Conservation (phyloP, 192 early-diverging fungal genomes). For the Rhizophagus clarus region DNA sequence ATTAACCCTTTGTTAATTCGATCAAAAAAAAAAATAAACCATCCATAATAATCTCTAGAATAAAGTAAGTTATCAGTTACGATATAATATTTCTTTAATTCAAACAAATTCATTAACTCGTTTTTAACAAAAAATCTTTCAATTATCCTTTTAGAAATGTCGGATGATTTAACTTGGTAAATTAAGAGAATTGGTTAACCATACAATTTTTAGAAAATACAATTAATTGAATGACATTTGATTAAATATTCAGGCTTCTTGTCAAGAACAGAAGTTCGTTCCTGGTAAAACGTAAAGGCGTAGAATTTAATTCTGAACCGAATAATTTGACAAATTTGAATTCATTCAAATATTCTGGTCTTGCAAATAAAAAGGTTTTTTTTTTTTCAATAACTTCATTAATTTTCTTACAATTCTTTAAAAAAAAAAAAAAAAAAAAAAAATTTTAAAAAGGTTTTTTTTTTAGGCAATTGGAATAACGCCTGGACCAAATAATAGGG, state of each 20-base stretch:
- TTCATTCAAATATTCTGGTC: slow-evolving; percentile 80
- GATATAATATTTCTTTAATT: no score
- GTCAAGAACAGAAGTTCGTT: slow-evolving; percentile 78
- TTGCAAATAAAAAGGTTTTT: slow-evolving; percentile 74
- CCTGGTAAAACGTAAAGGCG: slow-evolving; percentile 80
- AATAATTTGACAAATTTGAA: slow-evolving; percentile 79
- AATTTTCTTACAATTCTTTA: background rate
- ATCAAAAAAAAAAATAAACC: no score
- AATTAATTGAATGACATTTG: no score
- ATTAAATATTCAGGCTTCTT: slow-evolving; percentile 50
- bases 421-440: no score
- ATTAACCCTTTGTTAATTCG: no score
- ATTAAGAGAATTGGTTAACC: background rate
- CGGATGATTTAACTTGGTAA: background rate
- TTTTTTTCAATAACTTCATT: background rate
- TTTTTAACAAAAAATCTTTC: no score
- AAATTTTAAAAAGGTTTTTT: background rate
- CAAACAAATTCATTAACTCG: no score
- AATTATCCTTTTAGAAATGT: background rate
- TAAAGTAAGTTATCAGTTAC: no score
- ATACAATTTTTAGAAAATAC: no score
- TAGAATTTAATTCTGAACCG: slow-evolving; percentile 71
- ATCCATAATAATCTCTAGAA: no score
- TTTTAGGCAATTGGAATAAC: slow-evolving; percentile 61
- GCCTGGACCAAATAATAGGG: slow-evolving; percentile 56